Base-by-base conservation (phyloP, 2,329 filamentous ascomycete species). In the Bimuria novae-zelandiae region DNA sequence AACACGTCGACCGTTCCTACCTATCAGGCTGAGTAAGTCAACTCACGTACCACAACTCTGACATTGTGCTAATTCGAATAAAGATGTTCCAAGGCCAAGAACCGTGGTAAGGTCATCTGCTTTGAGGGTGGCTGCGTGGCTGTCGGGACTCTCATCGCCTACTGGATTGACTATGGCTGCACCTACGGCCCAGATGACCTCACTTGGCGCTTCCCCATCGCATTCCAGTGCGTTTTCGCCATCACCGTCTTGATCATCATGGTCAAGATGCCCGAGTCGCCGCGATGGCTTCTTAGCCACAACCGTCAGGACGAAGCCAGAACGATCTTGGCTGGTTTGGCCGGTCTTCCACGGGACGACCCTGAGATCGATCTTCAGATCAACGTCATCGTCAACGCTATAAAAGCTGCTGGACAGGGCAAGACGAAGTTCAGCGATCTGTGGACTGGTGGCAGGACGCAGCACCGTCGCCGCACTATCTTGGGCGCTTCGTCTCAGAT, bases 211-310 rank as follows among this genome's bases (percentile, higher is more conserved):
- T 55, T 85, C 12, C 78, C 82, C 0, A 82, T 79, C 3, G 77
- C 80, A 0, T 51, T 83, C 1, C 79, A 80, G 0, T 80, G 80
- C 0, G 71, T 85, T 32, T 81, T 84, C 52, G 80, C 79, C 0
- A 81, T 82, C 0, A 73, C 78, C 51, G 67, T 84, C 1, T 79
- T 60, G 81, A 3, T 82, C 84, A 59, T 71, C 68, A 32, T 70
- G 36, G 76, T 78, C 56, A 61, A 76, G 73, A 67, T 79, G 0
- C 76, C 77, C 2, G 76, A 79, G 51, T 74, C 71, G 1, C 76
- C 76, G 3, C 59, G 63, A 57, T 80, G 78, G 78, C 75, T 80
- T 4, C 71, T 77, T 14, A 67, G 68, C 3, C 73, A 77, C 22
- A 73, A 69, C 4, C 69, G 70, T 14, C 61, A 73, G 52, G 71